Conservation (phyloP, 176 grass and related monocot genomes). For the Melocanna baccifera region DNA sequence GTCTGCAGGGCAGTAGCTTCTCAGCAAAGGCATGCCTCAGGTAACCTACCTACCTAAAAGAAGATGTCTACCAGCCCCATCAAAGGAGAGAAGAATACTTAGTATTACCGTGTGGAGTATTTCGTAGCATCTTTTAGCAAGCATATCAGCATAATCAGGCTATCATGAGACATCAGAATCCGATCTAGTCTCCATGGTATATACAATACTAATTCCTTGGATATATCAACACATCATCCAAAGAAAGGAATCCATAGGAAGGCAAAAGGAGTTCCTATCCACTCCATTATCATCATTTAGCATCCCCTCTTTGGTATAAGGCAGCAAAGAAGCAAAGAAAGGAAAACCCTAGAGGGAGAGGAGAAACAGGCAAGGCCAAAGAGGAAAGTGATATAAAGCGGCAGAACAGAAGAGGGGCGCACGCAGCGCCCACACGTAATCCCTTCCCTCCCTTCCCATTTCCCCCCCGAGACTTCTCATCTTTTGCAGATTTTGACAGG, state of each 20-base stretch:
- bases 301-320: conserved; percentile 24
- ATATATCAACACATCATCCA: background rate
- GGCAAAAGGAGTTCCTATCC: background rate
- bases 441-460: conserved; percentile 4
- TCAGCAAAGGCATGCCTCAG: background rate
- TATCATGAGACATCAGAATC: background rate
- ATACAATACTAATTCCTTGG: background rate
- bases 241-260: background rate
- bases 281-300: background rate
- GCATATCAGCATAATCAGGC: background rate
- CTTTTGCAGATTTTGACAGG: background rate
- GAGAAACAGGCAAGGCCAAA: background rate
- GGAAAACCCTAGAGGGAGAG: background rate
- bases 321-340: conserved; percentile 13
- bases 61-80: conserved; percentile 6
- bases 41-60: background rate
- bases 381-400: conserved; percentile 28
- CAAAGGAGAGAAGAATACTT: background rate
- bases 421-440: conserved; percentile 24
- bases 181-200: background rate
- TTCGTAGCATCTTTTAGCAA: background rate
- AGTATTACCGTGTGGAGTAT: background rate
- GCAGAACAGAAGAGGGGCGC: background rate
- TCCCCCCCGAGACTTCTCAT: background rate
- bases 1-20: conserved; percentile 2